Conservation (phyloP, 2,329 filamentous ascomycete species). For the Aureobasidium sp. region DNA sequence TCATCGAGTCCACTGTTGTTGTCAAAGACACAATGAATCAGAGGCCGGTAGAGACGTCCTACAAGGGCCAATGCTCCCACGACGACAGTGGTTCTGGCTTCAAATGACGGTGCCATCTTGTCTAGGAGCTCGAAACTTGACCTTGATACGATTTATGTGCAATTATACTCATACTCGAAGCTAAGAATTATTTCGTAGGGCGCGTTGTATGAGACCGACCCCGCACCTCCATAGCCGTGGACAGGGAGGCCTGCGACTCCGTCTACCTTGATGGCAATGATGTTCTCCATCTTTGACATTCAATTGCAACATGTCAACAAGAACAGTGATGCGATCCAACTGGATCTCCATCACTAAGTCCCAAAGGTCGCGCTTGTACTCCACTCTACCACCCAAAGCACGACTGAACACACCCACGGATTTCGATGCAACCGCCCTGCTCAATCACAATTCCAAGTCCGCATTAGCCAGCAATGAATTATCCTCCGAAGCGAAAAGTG, state of each 20-base stretch:
- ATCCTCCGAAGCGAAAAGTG: slow-evolving; percentile 31
- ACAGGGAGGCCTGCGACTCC: background rate
- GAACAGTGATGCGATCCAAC: background rate
- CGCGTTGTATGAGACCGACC: background rate
- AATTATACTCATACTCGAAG: background rate
- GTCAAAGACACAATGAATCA: background rate
- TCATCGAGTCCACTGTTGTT: background rate
- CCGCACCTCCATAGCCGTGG: background rate
- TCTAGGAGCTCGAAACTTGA: background rate
- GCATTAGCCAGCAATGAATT: slow-evolving; percentile 67
- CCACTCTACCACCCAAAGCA: slow-evolving; percentile 42
- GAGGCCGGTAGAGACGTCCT: background rate
- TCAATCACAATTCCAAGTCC: slow-evolving; percentile 69
- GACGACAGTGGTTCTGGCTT: background rate
- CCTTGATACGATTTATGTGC: background rate
- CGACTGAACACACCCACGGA: slow-evolving; percentile 79
- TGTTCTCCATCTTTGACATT: background rate
- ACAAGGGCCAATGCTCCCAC: background rate
- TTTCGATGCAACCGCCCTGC: slow-evolving; percentile 71
- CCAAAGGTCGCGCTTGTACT: slow-evolving; percentile 32
- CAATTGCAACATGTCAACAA: background rate
- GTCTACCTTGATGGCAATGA: slow-evolving; percentile 1
- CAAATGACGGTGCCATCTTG: background rate
- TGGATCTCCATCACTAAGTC: background rate
- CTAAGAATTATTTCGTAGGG: background rate